These are phyloP conservation scores for Penicillium sp. DNA, from an alignment of 2,329 filamentous ascomycete genomes.

Conservation along the genomic window DNA sequence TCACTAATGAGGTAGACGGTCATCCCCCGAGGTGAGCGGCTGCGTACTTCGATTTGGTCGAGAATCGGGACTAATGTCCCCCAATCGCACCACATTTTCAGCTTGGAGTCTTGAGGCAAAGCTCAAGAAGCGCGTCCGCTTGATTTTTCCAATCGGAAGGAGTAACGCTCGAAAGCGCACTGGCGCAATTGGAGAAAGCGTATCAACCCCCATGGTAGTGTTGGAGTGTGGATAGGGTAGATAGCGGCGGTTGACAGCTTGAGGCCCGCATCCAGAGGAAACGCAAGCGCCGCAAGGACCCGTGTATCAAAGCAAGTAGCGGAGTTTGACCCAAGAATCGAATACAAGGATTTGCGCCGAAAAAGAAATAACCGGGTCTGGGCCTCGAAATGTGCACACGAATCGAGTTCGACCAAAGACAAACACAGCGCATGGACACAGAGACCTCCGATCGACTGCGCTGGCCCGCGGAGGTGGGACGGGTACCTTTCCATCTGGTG, in stretches of 20 bases:
- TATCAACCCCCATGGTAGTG: constrained; percentile 77
- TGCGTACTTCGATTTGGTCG: constrained; percentile 76
- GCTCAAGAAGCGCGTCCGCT: constrained; percentile 67
- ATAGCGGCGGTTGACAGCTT: constrained; percentile 26
- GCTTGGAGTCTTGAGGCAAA: constrained; percentile 73
- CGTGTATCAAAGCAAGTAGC: not conserved
- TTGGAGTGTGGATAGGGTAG: constrained; percentile 30
- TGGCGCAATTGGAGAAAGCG: constrained; percentile 82
- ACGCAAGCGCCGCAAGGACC: constrained; percentile 19
- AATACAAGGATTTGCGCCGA: not conserved
- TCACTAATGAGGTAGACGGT: not conserved
- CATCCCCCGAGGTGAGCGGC: not conserved
- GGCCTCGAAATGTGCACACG: not conserved
- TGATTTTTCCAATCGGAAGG: constrained; percentile 80
- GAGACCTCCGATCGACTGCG: not conserved
- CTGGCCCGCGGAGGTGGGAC: constrained; percentile 1
- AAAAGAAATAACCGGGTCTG: not conserved
- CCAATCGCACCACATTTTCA: constrained; percentile 75
- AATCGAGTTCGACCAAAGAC: constrained; percentile 4
- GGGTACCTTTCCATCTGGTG: too few relatives aligned
- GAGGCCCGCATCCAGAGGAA: constrained; percentile 29
- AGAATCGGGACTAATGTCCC: constrained; percentile 79
- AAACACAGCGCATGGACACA: constrained; percentile 7
- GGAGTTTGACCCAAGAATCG: not conserved
- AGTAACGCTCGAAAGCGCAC: constrained; percentile 84